These are phyloP conservation scores for Erucastrum elatum DNA, from an alignment of 345 rosid genomes.

Conservation along the genomic window DNA sequence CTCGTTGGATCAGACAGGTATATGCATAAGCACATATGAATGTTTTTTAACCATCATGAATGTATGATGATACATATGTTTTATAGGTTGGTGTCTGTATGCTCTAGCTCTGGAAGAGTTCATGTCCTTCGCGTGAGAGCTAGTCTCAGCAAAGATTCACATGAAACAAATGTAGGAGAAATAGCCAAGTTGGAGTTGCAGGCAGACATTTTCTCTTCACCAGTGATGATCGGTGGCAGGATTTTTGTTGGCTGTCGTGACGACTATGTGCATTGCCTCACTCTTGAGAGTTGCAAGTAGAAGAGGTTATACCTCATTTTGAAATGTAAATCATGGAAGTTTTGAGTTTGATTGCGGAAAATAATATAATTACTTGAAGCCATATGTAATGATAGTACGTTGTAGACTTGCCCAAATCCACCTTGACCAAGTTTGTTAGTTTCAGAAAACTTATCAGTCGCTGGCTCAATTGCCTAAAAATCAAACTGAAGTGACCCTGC, in stretches of 20 bases:
- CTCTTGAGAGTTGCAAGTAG: slow-evolving; percentile 36
- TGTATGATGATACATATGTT: slow-evolving; percentile 14
- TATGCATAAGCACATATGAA: slow-evolving; percentile 11
- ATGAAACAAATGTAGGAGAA: slow-evolving; percentile 53
- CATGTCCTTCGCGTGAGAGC: slow-evolving; percentile 51
- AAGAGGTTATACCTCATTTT: not conserved
- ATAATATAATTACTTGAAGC: no score
- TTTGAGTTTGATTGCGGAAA: no score
- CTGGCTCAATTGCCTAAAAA: slow-evolving; percentile 38
- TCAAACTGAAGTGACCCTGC: slow-evolving; percentile 49
- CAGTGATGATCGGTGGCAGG: slow-evolving; percentile 87
- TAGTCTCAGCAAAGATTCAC: slow-evolving; percentile 27
- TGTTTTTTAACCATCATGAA: not conserved
- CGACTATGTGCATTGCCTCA: slow-evolving; percentile 70
- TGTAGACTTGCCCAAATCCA: not conserved
- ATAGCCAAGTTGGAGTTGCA: slow-evolving; percentile 53
- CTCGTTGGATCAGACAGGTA: slow-evolving; percentile 59
- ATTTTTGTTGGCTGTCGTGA: slow-evolving; percentile 92
- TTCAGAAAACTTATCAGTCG: slow-evolving; percentile 12
- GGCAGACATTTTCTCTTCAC: slow-evolving; percentile 86
- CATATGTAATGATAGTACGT: not conserved
- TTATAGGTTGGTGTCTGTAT: slow-evolving; percentile 76
- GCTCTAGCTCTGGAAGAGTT: slow-evolving; percentile 65
- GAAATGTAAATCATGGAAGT: not conserved
- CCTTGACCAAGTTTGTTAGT: not conserved